phyloP scores from a whole-genome alignment of 306 rosid species.

The Vigna trinervia region DNA sequence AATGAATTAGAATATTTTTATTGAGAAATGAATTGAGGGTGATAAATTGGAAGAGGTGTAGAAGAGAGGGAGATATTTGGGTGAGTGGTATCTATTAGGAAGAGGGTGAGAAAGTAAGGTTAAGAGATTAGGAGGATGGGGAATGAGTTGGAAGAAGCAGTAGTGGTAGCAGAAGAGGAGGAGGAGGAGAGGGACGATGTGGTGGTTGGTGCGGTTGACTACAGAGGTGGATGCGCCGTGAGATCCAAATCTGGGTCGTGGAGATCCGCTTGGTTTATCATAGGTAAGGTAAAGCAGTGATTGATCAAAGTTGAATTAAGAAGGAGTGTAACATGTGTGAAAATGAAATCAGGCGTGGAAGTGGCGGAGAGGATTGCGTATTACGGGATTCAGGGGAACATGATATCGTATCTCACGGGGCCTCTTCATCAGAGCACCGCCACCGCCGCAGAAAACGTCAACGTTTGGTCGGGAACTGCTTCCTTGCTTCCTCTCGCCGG shows the following conservation, averaged over 20 bases:
- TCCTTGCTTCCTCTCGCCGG: constrained; percentile 60
- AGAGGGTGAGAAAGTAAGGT: no score
- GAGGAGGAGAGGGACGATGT: not conserved
- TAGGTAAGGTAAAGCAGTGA: not conserved
- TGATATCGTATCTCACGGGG: constrained; percentile 58
- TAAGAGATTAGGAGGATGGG: no score
- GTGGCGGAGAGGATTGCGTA: constrained; percentile 64
- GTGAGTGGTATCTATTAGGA: no score
- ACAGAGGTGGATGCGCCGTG: constrained; percentile 40
- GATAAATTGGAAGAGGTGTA: no score
- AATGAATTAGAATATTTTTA: no score
- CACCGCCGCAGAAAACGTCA: constrained; percentile 59
- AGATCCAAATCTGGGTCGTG: constrained; percentile 56
- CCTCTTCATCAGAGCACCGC: constrained; percentile 61
- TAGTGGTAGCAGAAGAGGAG: not conserved
- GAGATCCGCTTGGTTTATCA: constrained; percentile 56
- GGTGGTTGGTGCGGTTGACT: constrained; percentile 47
- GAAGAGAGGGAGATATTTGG: no score
- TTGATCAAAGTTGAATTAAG: no score
- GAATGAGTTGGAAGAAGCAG: not conserved
- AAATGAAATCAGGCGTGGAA: constrained; percentile 43
- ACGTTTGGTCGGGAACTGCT: constrained; percentile 63
- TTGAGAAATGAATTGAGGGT: no score
- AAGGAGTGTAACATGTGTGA: not conserved
- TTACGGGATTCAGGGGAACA: constrained; percentile 57